Evolutionary conservation across 805 yeast genomes (phyloP).

Genomic region (Sporopachydermia quercuum): DNA sequence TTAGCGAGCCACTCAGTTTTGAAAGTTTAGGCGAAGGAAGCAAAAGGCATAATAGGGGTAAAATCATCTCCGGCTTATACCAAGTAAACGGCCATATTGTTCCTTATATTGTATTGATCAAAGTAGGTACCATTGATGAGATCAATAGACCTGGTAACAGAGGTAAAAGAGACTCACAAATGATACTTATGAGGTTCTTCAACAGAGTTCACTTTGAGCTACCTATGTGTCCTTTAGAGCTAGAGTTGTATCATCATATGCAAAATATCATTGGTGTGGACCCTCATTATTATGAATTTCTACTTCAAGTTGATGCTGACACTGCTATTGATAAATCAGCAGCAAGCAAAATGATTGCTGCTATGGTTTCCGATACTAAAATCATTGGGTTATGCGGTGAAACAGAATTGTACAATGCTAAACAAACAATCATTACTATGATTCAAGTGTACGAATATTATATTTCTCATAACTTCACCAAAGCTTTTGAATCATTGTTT

Average conservation of each 20-base stretch:
- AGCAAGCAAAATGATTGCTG: conserved; percentile 38
- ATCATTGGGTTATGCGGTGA: conserved; percentile 52
- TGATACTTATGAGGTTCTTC: conserved; percentile 43
- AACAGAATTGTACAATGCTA: conserved; percentile 39
- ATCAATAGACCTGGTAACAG: conserved; percentile 45
- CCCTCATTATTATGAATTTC: conserved; percentile 38
- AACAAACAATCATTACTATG: conserved; percentile 37
- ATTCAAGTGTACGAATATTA: conserved; percentile 52
- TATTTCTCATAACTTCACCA: conserved; percentile 47
- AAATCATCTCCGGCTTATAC: conserved; percentile 44
- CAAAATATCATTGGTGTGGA: conserved; percentile 44
- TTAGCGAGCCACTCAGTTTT: conserved; percentile 36
- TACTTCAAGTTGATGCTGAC: conserved; percentile 52
- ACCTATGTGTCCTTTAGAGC: conserved; percentile 45
- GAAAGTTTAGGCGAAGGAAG: conserved; percentile 47
- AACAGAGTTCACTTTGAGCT: conserved; percentile 46
- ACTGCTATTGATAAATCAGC: conserved; percentile 41
- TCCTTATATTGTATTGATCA: conserved; percentile 40
- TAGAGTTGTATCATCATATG: conserved; percentile 36
- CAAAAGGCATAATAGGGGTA: conserved; percentile 50
- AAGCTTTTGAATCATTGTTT: conserved; percentile 46
- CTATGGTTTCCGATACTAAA: conserved; percentile 37
- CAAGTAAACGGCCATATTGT: conserved; percentile 41
- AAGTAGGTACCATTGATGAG: conserved; percentile 48
- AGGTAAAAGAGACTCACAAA: conserved; percentile 52